Evolutionary conservation across 192 early-diverging fungal species (phyloP).

Genomic region (Funneliformis geosporum): DNA sequence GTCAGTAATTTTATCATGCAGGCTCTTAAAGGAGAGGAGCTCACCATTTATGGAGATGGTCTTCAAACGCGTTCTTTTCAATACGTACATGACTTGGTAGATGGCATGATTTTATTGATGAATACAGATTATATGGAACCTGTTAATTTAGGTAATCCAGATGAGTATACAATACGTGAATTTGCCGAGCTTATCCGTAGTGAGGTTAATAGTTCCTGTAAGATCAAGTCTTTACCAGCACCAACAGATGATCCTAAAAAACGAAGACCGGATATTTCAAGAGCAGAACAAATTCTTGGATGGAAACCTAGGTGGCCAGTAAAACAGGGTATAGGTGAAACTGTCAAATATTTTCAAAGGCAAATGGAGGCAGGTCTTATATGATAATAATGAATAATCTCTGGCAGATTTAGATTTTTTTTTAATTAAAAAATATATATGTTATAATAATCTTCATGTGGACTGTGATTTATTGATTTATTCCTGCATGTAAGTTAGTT

Average conservation of each 20-base stretch:
- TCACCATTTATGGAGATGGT: conserved; percentile 83
- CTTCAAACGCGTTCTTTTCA: conserved; percentile 81
- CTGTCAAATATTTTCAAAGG: conserved; percentile 68
- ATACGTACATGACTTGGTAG: conserved; percentile 82
- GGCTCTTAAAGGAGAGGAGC: conserved; percentile 68
- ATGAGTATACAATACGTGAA: conserved; percentile 77
- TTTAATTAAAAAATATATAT: too few relatives aligned
- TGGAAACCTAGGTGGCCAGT: conserved; percentile 80
- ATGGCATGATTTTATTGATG: conserved; percentile 80
- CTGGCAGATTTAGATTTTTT: too few relatives aligned
- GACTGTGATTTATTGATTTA: too few relatives aligned
- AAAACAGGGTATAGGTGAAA: conserved; percentile 76
- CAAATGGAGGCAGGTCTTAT: conserved; percentile 29
- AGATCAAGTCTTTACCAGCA: conserved; percentile 65
- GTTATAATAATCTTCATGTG: too few relatives aligned
- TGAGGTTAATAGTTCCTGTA: conserved; percentile 56
- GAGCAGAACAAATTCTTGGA: conserved; percentile 62
- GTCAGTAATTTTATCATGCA: conserved; percentile 89
- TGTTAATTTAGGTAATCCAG: conserved; percentile 82
- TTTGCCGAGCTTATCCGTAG: conserved; percentile 77
- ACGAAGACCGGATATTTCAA: conserved; percentile 72
- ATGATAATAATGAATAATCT: neutral
- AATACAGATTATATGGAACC: conserved; percentile 67
- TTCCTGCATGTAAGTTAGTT: too few relatives aligned
- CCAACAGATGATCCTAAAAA: conserved; percentile 77